Conservation (phyloP, 495 filamentous ascomycete species). For the Neurospora tetrasperma region DNA sequence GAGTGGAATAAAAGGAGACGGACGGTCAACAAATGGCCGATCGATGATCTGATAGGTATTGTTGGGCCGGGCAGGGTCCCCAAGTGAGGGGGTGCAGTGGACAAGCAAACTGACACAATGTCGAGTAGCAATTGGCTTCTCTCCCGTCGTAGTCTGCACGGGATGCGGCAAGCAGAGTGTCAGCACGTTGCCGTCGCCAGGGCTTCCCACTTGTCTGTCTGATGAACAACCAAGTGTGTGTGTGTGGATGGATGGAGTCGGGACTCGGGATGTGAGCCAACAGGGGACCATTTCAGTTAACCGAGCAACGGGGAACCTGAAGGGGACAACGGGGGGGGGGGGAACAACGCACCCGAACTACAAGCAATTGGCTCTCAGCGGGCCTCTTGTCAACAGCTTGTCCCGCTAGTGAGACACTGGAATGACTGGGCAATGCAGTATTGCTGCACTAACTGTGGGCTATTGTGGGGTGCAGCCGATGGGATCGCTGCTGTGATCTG, state of each 20-base stretch:
- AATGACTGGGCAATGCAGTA: neutral
- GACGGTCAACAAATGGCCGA: neutral
- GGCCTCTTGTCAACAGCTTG: neutral
- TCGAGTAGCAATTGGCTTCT: neutral
- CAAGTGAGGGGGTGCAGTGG: neutral
- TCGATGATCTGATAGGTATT: no score
- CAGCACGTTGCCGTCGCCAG: neutral
- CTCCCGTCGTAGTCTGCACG: neutral
- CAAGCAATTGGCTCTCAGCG: neutral
- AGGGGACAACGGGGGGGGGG: neutral
- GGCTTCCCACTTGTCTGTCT: neutral
- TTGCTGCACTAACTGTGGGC: neutral
- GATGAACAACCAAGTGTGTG: no score
- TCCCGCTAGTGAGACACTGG: neutral
- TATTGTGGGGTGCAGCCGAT: neutral
- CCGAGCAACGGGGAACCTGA: neutral
- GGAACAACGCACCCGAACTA: neutral
- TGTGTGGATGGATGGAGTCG: no score
- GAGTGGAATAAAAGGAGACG: neutral
- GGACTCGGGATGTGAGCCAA: slow-evolving; percentile 2
- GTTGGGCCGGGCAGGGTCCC: neutral
- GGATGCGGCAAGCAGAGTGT: neutral
- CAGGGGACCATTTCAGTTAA: neutral
- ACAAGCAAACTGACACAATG: neutral
- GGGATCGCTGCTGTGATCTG: neutral